Evolutionary conservation across 1,139 yeast species (phyloP).

Genomic region (Pichia inconspicua): DNA sequence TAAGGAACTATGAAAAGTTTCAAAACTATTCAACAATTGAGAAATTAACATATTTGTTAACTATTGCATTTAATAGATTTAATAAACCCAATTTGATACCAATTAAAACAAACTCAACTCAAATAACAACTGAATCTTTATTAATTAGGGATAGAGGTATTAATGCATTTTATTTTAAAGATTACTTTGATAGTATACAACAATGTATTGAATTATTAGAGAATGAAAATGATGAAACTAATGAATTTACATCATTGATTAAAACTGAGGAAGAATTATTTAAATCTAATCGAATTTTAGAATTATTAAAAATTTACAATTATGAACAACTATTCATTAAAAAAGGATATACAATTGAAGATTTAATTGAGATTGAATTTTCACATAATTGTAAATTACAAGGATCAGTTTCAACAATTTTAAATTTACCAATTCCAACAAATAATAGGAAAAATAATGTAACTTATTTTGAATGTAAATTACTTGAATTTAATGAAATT

Average conservation of each 20-base stretch:
- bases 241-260: constrained; percentile 9
- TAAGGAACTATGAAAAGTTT: background rate
- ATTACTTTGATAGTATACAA: constrained; percentile 29
- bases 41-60: constrained; percentile 8
- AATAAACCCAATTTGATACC: constrained; percentile 35
- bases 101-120: constrained; percentile 29
- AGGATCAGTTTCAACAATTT: constrained; percentile 32
- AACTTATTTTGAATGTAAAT: constrained; percentile 63
- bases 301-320: constrained; percentile 2
- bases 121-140: constrained; percentile 27
- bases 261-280: constrained; percentile 14
- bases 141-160: constrained; percentile 43
- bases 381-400: constrained; percentile 32
- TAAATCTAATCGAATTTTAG: constrained; percentile 9
- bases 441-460: constrained; percentile 53
- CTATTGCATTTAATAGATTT: constrained; percentile 26
- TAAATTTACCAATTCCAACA: constrained; percentile 60
- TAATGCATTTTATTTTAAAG: constrained; percentile 36
- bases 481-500: constrained; percentile 40
- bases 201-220: constrained; percentile 18
- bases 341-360: constrained; percentile 42
- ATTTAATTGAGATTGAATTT: constrained; percentile 55
- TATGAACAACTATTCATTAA: constrained; percentile 2
- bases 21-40: constrained; percentile 4
- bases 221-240: constrained; percentile 9